Conservation (phyloP, 1,284 basidiomycete species). For the Cryptococcus sp. region DNA sequence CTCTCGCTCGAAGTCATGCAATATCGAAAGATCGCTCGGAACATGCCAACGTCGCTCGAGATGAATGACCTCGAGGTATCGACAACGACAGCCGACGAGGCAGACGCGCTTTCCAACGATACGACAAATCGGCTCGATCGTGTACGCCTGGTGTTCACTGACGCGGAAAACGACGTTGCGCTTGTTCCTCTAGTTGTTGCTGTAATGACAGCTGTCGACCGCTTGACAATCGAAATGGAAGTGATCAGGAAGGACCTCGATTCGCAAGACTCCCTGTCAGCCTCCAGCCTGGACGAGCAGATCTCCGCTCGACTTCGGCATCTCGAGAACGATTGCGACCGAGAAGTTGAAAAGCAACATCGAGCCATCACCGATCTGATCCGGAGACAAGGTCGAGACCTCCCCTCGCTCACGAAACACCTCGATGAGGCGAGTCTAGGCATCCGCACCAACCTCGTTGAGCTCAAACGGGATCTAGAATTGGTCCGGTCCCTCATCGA, state of each 20-base stretch:
- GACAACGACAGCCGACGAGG: background rate
- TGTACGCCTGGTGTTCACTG: no score
- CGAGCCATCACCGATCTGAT: background rate
- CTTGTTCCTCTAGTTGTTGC: no score
- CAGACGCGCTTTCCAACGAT: background rate
- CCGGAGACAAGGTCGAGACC: background rate
- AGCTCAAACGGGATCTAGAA: background rate
- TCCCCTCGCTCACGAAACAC: background rate
- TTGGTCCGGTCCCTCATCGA: background rate
- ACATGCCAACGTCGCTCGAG: background rate
- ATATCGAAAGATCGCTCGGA: constrained; percentile 11
- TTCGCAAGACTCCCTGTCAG: no score
- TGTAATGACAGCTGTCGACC: no score
- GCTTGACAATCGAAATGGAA: no score
- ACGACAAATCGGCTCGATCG: no score
- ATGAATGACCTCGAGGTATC: background rate
- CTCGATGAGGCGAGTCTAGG: background rate
- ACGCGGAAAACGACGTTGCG: no score
- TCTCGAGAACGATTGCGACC: no score
- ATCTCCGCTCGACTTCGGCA: no score
- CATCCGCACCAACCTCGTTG: background rate
- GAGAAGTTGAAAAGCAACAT: no score
- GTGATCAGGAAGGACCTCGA: no score
- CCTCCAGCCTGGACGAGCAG: no score
- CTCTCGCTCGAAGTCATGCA: constrained; percentile 16